These are phyloP conservation scores for Eimeria sp. DNA, from an alignment of 169 alveolate species.

Conservation along the genomic window DNA sequence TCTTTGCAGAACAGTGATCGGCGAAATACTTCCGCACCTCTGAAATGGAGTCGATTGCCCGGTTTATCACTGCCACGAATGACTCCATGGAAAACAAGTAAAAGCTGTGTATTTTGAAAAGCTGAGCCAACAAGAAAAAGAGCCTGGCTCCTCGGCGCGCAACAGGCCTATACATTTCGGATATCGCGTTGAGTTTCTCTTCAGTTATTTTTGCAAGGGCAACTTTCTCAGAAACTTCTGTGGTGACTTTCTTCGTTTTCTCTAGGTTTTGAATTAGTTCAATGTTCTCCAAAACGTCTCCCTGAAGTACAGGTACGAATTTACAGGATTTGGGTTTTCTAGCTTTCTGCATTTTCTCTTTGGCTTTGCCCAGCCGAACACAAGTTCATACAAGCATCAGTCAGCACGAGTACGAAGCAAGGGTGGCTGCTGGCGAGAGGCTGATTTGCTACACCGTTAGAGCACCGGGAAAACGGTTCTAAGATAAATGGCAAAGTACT, in stretches of 20 bases:
- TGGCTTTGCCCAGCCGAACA: not conserved
- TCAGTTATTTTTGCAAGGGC: slow-evolving; percentile 97
- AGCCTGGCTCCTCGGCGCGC: slow-evolving; percentile 87
- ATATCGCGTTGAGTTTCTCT: slow-evolving; percentile 95
- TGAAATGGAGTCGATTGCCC: slow-evolving; percentile 97
- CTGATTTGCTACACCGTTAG: not conserved
- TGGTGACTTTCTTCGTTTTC: slow-evolving; percentile 96
- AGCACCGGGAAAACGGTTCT: not conserved
- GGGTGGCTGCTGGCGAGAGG: too few relatives aligned
- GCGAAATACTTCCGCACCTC: slow-evolving; percentile 86
- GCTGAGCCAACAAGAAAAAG: slow-evolving; percentile 78
- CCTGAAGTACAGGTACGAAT: slow-evolving; percentile 40
- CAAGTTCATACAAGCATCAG: not conserved
- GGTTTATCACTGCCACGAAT: slow-evolving; percentile 95
- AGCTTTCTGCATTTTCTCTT: not conserved
- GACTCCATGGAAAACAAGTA: slow-evolving; percentile 97
- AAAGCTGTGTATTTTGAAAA: slow-evolving; percentile 95
- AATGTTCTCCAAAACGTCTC: slow-evolving; percentile 96
- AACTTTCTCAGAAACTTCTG: slow-evolving; percentile 96
- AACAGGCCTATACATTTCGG: slow-evolving; percentile 97
- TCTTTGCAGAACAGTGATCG: not conserved
- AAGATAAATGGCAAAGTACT: not conserved
- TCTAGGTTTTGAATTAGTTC: slow-evolving; percentile 97
- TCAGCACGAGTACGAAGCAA: not conserved
- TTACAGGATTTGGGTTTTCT: not conserved